Percentiles rank a stretch among this genome's conserved stretches.
phyloP scores from a whole-genome alignment of 2,329 filamentous ascomycete species.

The Colletotrichum sp. region DNA sequence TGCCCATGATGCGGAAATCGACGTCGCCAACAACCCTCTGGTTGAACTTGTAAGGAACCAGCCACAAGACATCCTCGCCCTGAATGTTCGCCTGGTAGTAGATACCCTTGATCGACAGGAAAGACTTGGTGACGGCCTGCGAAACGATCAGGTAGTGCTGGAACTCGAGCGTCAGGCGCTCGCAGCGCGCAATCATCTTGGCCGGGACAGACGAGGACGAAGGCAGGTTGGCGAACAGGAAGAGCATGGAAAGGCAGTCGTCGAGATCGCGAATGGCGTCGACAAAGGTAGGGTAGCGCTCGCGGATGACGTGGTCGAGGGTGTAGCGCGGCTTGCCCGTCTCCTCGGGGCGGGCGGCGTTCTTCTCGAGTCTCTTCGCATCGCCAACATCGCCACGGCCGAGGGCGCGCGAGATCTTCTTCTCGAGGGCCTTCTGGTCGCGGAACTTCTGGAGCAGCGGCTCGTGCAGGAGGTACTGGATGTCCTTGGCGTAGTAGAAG shows the following conservation, averaged over 20 bases:
- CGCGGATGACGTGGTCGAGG: constrained; percentile 95
- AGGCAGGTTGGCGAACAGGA: constrained; percentile 95
- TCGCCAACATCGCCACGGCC: constrained; percentile 90
- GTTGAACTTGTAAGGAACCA: constrained; percentile 98
- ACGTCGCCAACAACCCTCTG: constrained; percentile 93
- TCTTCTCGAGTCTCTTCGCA: constrained; percentile 83
- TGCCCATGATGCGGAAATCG: constrained; percentile 99
- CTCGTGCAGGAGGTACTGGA: constrained; percentile 97
- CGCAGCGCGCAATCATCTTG: constrained; percentile 95
- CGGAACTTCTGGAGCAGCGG: constrained; percentile 93
- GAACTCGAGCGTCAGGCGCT: constrained; percentile 92
- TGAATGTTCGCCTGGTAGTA: constrained; percentile 99
- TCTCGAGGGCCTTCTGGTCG: constrained; percentile 94
- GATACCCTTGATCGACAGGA: constrained; percentile 98
- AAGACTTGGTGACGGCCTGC: constrained; percentile 91
- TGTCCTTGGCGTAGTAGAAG: constrained; percentile 92
- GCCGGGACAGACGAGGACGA: constrained; percentile 88
- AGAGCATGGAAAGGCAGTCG: constrained; percentile 95
- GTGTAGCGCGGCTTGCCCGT: constrained; percentile 89
- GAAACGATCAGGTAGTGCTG: constrained; percentile 97
- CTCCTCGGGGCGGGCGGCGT: constrained; percentile 88
- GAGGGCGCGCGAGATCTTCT: constrained; percentile 94
- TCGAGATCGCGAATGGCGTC: constrained; percentile 94
- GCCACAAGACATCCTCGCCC: constrained; percentile 95
- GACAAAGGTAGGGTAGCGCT: constrained; percentile 96